Base-by-base conservation (phyloP, 2,329 filamentous ascomycete genomes). In the Paecilomyces dactylethromorphus region DNA sequence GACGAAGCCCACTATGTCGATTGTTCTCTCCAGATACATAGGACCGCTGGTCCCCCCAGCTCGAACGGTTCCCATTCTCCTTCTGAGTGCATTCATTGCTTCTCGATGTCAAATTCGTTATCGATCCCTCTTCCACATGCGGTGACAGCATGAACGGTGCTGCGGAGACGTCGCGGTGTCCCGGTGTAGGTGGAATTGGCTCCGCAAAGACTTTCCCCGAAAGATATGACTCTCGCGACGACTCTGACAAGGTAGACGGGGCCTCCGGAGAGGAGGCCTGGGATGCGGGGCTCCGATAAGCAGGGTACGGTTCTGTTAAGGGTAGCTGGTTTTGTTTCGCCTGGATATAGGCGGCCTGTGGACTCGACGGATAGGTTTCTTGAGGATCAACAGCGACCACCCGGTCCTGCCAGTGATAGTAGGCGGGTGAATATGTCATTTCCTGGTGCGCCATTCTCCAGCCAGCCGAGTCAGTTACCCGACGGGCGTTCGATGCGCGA, bases 341-440 rank as follows among this genome's bases (percentile, higher is more conserved):
- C 26, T 21, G 22, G 15, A 52, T 7, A 29, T 52, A 29, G 21
- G 26, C 50, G 57, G 52, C 55, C 55, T 39, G 56, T 52, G 52
- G 59, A 56, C 24, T 63, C 62, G 53, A 60, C 52, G 22, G 61
- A 64, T 50, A 60, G 57, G 33, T 59, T 13, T 26, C 50, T 18
- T 52, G 26, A 29, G 22, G 22, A 11, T 24, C 22, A 3, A 52
- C 50, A 4, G 50, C n/a, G 22, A 26, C 8, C 4, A 29, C 18
- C 50, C 50, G 21, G 21, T 52, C 50, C 21, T 52, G 50, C 11
- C 68, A 65, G 56, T 73, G 69, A 60, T 68, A 67, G 57, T 72
- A 71, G 63, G 67, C 68, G 62, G 71, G 65, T 62, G 66, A 70
- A 68, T 73, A 68, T 64, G 70, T 68, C 71, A 73, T 74, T 64